Base-by-base conservation (phyloP, 768 basidiomycete genomes). In the Calocera viscosa region DNA sequence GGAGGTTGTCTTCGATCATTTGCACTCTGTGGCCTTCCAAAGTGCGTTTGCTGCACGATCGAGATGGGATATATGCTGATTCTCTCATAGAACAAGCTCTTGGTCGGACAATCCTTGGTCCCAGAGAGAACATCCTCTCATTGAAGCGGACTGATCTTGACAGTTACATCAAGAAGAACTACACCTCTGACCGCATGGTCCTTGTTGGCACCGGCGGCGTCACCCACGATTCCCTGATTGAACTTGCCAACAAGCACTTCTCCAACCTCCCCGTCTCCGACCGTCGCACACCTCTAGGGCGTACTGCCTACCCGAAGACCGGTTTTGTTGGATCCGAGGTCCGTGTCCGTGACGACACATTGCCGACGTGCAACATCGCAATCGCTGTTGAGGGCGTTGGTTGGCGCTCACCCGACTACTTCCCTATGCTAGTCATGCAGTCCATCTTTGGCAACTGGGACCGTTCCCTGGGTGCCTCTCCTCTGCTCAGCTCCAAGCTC, bases 371-470 rank as follows among this genome's bases (percentile, higher is more conserved):
- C 68, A 89, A 98, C 81, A 83, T 99, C 74, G 95, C 95, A 70
- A 89, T 99, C 73, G 92, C 96, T 33, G 94, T 98, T 53, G 94
- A 98, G 76, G 96, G 96, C 76, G 94, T 95, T 67, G 87, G 92
- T 77, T 97, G 95, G 94, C 91, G 88, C 72, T 93, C 90, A 11
- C 94, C 95, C 32, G 96, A 99, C 79, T 98, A 98, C 82, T 98
- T 91, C 86, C 92, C 94, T 69, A 95, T 99, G 94, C 86, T 97
- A 80, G 94, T 92, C 75, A 91, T 96, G 88, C 91, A 95, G 77
- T 87, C 86, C 73, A 91, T 98, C 78, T 89, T 98, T 78, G 96
- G 96, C 70, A 99, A 98, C 85, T 99, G 96, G 96, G 95, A 99
- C 76, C 86, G 96, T 72, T 90, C 89, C 60, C 86, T 98, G 72